These are phyloP conservation scores for Jamesozyma hellenica DNA, from an alignment of 805 yeast genomes.

Conservation along the genomic window DNA sequence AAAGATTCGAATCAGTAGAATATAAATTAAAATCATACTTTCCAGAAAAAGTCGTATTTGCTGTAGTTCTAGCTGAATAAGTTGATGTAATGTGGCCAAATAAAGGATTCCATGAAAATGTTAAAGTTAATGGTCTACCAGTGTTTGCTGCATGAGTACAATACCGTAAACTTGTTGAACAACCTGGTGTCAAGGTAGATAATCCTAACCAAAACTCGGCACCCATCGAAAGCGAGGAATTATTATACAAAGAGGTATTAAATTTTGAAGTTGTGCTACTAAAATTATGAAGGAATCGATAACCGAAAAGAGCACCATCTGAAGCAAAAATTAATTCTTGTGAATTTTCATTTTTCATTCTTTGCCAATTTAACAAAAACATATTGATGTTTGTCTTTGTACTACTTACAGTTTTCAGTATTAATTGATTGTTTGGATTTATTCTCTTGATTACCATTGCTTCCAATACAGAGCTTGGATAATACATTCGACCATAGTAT, in stretches of 20 bases:
- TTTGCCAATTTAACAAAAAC: constrained; percentile 62
- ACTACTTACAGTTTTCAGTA: constrained; percentile 68
- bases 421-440: constrained; percentile 48
- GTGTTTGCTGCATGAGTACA: constrained; percentile 77
- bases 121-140: constrained; percentile 82
- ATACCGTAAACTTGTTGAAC: constrained; percentile 77
- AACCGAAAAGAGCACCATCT: constrained; percentile 74
- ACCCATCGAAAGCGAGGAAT: constrained; percentile 65
- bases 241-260: constrained; percentile 39
- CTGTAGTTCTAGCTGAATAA: constrained; percentile 72
- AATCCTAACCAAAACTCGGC: constrained; percentile 86
- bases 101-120: constrained; percentile 78
- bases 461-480: constrained; percentile 79
- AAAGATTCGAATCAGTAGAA: constrained; percentile 79
- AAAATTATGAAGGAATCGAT: constrained; percentile 66
- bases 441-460: constrained; percentile 71
- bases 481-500: constrained; percentile 75
- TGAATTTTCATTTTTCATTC: constrained; percentile 50
- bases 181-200: constrained; percentile 74
- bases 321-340: constrained; percentile 74
- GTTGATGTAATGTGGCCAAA: constrained; percentile 84
- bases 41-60: constrained; percentile 67
- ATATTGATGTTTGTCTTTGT: constrained; percentile 42
- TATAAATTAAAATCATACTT: constrained; percentile 83
- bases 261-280: constrained; percentile 30